Evolutionary conservation across 2,329 filamentous ascomycete species (phyloP).

Genomic region (Didymella exigua): DNA sequence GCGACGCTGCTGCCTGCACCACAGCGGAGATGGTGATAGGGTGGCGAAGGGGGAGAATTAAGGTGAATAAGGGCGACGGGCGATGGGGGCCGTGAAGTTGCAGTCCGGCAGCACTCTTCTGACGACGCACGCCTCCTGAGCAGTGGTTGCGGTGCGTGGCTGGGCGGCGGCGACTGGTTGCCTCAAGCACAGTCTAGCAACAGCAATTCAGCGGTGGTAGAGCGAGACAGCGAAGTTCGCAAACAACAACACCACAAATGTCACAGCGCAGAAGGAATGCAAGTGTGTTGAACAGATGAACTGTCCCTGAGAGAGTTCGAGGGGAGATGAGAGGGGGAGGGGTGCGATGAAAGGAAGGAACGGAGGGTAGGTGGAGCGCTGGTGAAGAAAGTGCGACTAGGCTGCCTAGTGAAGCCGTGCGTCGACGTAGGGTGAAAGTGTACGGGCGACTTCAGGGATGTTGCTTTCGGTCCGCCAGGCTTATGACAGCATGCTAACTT

Average conservation of each 20-base stretch:
- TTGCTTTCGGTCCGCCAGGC: conserved; percentile 24
- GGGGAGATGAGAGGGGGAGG: conserved; percentile 29
- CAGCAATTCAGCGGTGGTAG: conserved; percentile 11
- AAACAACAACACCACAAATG: conserved; percentile 23
- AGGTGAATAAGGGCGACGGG: conserved; percentile 21
- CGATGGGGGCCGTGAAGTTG: conserved; percentile 15
- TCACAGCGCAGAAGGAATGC: conserved; percentile 21
- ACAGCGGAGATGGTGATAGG: conserved; percentile 9
- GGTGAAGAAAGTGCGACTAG: conserved; percentile 40
- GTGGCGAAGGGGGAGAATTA: conserved; percentile 19
- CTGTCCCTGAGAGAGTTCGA: conserved; percentile 33
- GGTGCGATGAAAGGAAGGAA: conserved; percentile 33
- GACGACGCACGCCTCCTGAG: conserved; percentile 41
- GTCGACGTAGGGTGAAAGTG: conserved; percentile 40
- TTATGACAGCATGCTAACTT: conserved; percentile 45
- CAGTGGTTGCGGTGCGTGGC: conserved; percentile 40
- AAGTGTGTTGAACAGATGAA: conserved; percentile 23
- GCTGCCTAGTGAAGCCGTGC: conserved; percentile 40
- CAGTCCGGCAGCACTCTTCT: conserved; percentile 27
- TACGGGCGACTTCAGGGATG: conserved; percentile 36
- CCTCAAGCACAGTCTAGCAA: conserved; percentile 21
- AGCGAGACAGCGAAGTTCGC: conserved; percentile 28
- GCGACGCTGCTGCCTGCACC: conserved; percentile 39
- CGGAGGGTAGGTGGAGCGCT: conserved; percentile 40
- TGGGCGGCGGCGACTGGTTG: conserved; percentile 30